Evolutionary conservation across 768 basidiomycete species (phyloP), one percentile per base, ranked within the genome.

Genomic region (Leccinum truebloodii): DNA sequence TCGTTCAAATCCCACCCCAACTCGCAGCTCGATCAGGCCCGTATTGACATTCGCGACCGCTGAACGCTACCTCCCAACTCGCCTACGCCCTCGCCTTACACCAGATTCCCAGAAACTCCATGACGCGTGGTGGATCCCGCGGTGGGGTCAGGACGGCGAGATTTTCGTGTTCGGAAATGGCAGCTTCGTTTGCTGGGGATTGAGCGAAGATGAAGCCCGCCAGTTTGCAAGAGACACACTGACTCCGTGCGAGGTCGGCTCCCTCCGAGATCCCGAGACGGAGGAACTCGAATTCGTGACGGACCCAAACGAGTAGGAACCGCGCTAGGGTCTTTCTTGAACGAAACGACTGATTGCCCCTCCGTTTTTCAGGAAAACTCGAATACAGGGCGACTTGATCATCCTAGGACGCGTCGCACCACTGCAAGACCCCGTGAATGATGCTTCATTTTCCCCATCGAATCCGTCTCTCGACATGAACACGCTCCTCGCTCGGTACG

Each of bases 271-370:
- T 55, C 78, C 84, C 18, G 94, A 95, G 77, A 90, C 90, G 13
- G 94, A 95, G 68, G 94, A 95, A 67, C 80, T 97, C 54, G 95
- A 97, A 70, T 96, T 95, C 74, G 92, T 95, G 13, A 87, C 89
- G 28, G 95, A 97, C 74, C 91, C 92, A 39, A 88, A 80, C 56
- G 93, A 95, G 94, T 96, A 76, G 20, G 63, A 1, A 7, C 3
- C 28, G 9, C n/a, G 0, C 4, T 35, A n/a, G 18, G 41, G n/a
- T n/a, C 41, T 14, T 35, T 9, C 9, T 44, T 3, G 1, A 20
- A 30, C 26, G 3, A 20, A 5, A 59, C 7, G 22, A 13, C 60
- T 69, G 52, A 71, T 50, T 18, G 2, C 34, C 20, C 6, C 6
- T 67, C 32, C 32, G 8, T 10, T 44, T 20, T 44, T 0, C 61